Base-by-base conservation (phyloP, 225 moss, liverwort and hornwort species). In the Climacium dendroides region DNA sequence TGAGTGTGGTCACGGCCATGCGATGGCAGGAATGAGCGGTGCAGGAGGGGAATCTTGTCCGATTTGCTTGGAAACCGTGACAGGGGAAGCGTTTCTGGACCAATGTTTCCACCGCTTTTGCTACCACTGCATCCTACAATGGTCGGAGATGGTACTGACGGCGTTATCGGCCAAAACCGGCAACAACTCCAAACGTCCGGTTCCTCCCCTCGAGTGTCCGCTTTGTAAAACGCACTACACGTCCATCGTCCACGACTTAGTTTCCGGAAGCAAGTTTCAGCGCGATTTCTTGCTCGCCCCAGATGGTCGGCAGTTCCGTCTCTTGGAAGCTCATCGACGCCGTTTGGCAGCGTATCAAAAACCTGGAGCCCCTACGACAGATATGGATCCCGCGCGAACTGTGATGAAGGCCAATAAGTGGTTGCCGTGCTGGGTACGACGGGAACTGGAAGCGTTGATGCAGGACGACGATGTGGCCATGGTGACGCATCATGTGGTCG, bases 391-490 rank as follows among this genome's bases (percentile, higher is more conserved):
- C 8, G 67, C 80, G 62, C 83, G 8, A 66, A 59, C 52, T 87
- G 88, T 87, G 62, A 85, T 89, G 90, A 91, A 93, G 87, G 86
- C 85, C 24, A 98, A 96, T 74, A 94, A 95, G 87, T 98, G 98
- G 97, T 79, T 97, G 85, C 88, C 85, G 39, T 87, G 92, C 75
- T 98, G 96, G 95, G 95, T 95, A 78, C 93, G 94, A 78, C 93
- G 98, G 35, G 98, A 98, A 76, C 91, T 98, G 85, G 95, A 97
- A 89, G 98, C 95, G 66, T 78, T 98, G 78, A 98, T 96, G 98
- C 97, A 97, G 95, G 98, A 97, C 82, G 97, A 97, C 85, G 98
- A 98, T 87, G 97, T 98, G 91, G 91, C 95, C 20, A 96, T 97
- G 81, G 95, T 98, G 64, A 91, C 89, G 45, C 96, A 95, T 55